Conservation (phyloP, 139 green algal species). For the Tetradesmus lagerheimii region DNA sequence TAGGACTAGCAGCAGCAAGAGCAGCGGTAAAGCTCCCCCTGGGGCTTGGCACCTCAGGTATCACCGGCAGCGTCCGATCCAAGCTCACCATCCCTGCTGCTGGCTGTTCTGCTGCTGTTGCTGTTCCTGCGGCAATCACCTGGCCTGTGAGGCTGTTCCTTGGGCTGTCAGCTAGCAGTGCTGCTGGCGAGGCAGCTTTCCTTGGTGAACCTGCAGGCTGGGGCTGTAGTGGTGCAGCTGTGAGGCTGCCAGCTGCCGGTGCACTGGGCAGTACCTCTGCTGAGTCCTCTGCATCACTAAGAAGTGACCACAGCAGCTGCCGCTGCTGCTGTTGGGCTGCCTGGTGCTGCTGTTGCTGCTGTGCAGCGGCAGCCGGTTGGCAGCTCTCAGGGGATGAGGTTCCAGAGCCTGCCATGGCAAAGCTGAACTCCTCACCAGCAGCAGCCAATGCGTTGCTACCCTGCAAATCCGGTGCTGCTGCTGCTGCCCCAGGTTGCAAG, state of each 20-base stretch:
- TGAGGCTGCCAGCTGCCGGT: not conserved
- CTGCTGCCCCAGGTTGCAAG: not conserved
- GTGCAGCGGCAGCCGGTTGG: not conserved
- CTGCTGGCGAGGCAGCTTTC: not conserved
- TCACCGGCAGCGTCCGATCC: too few relatives aligned
- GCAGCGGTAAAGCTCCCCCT: not conserved
- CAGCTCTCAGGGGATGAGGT: not conserved
- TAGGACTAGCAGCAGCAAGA: not conserved
- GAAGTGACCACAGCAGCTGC: not conserved
- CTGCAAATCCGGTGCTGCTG: not conserved
- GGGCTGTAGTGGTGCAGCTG: not conserved
- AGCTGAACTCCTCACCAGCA: slow-evolving; percentile 5
- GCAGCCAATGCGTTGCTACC: not conserved
- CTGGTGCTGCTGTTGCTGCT: not conserved
- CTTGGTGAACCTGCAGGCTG: not conserved
- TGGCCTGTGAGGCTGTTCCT: not conserved
- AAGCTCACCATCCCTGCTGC: not conserved
- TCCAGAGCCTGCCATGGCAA: not conserved
- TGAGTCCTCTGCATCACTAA: not conserved
- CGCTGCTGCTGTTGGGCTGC: not conserved
- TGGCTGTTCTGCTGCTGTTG: not conserved
- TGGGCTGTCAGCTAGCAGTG: not conserved
- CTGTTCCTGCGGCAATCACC: not conserved
- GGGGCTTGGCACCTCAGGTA: not conserved
- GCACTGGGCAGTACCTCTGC: not conserved